Evolutionary conservation across 2,329 filamentous ascomycete species (phyloP), one percentile per base, ranked within the genome.

Genomic region (Fragosphaeria purpurea): DNA sequence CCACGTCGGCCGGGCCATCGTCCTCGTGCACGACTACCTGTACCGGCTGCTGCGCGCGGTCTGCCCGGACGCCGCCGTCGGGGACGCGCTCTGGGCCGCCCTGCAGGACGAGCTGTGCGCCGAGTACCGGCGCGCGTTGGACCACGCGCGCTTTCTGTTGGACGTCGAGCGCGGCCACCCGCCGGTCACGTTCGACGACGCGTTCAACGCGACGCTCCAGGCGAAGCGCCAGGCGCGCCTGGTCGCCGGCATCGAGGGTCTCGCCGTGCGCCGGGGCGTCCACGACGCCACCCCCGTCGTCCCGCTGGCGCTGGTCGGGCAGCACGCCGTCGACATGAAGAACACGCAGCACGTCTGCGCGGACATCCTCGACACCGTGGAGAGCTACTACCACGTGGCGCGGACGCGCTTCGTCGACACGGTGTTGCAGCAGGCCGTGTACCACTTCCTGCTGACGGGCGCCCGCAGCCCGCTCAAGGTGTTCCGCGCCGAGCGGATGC

Each of bases 321-420:
- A 22, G 30, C 12, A 56, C 6, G 22, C 40, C 3, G 22, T n/a
- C 3, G 50, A 56, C 50, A 60, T 55, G 46, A 43, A 40, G 12
- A 61, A 60, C 44, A 47, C 40, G 1, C 50, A 59, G 12, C 55
- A 59, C 10, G 44, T 53, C 1, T 55, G 53, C 44, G 67, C 75
- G 37, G 71, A 80, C 8, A 73, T 86, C 5, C 77, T 83, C 50
- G 75, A 85, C 52, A 74, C 77, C 1, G 67, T 86, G 0, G 62
- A 69, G 33, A 70, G 74, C 2, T 86, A 82, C 62, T 86, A 86
- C 65, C 71, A 77, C 32, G 74, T 84, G 1, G 70, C 80, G 0
- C 69, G 68, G 10, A 76, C 77, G 58, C 73, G 80, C 0, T 84
- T 87, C 51, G 72, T 83, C 2, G 83, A 87, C 56, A 74, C 69